Evolutionary conservation across 176 grass and related monocot species (phyloP), one percentile per base, ranked within the genome.

Genomic region (Musa itinerans): DNA sequence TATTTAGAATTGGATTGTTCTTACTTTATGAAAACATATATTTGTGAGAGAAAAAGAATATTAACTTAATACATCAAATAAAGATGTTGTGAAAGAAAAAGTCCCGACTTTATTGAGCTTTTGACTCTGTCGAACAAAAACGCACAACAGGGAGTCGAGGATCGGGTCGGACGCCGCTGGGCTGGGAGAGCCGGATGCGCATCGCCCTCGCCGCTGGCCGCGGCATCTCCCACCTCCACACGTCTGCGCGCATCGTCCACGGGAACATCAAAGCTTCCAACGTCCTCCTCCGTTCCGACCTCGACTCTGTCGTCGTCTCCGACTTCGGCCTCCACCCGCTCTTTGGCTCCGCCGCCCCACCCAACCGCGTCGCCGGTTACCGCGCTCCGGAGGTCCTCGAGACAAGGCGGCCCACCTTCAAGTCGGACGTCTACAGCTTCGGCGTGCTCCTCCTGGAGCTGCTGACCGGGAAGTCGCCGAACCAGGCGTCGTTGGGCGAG

Each of bases 211-310:
- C 83, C 5, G 86, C 95, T 53, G 84, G 90, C 9, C 95, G 86
- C 74, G 95, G 88, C 34, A 80, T 98, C 17, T 88, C 84, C 20
- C 83, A 98, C 80, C 34, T 98, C 61, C 95, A 98, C 84, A 83
- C 86, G 1, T 80, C 24, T 53, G 86, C 87, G 25, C 87, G 34
- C 68, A 82, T 94, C 3, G 88, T 85, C 65, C 95, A 98, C 68
- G 95, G 95, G 78, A 91, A 98, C 29, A 54, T 98, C 58, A 98
- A 89, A 80, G 89, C 95, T 59, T 91, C 95, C 65, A 98, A 98
- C 85, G 88, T 98, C 11, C 84, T 98, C 50, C 88, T 98, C 74
- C 95, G 90, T 12, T 85, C 86, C 6, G 88, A 98, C 70, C 70
- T 75, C 4, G 86, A 98, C 63, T 81, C 90, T 0, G 86, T 88